These are phyloP conservation scores for Xylaria curta DNA, from an alignment of 495 filamentous ascomycete species.

Conservation along the genomic window DNA sequence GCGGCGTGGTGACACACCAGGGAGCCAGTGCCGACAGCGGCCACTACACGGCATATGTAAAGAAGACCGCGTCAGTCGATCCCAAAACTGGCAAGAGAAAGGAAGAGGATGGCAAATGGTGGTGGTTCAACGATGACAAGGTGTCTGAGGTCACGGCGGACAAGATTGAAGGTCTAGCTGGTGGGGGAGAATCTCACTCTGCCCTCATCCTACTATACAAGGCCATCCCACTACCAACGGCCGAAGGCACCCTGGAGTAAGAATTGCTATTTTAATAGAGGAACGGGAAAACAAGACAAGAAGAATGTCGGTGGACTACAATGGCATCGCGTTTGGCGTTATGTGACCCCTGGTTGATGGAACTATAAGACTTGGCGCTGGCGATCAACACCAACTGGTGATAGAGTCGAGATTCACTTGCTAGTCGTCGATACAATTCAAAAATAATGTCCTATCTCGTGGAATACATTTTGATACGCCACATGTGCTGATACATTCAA, in stretches of 20 bases:
- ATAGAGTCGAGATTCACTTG: conserved; percentile 4
- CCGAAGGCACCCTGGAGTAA: conserved; percentile 49
- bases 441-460: neutral
- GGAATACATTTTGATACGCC: neutral
- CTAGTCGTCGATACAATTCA: neutral
- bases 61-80: conserved; percentile 77
- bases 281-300: conserved; percentile 9
- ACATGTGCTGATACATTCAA: conserved; percentile 7
- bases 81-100: conserved; percentile 71
- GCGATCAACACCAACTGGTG: neutral
- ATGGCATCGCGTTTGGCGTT: conserved; percentile 24
- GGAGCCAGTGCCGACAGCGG: conserved; percentile 96
- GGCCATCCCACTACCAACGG: conserved; percentile 69
- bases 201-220: conserved; percentile 92
- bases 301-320: conserved; percentile 19
- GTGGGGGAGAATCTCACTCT: conserved; percentile 95
- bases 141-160: conserved; percentile 90
- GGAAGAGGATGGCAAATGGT: conserved; percentile 92
- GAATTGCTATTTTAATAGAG: neutral
- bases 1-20: conserved; percentile 97
- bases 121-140: conserved; percentile 99
- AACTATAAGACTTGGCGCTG: conserved; percentile 9
- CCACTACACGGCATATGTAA: conserved; percentile 97
- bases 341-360: neutral
- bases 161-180: conserved; percentile 87